Percentiles rank a stretch among this genome's conserved stretches.
These are phyloP conservation scores for Zalaria sp. DNA, from an alignment of 2,329 filamentous ascomycete species.

Conservation along the genomic window DNA sequence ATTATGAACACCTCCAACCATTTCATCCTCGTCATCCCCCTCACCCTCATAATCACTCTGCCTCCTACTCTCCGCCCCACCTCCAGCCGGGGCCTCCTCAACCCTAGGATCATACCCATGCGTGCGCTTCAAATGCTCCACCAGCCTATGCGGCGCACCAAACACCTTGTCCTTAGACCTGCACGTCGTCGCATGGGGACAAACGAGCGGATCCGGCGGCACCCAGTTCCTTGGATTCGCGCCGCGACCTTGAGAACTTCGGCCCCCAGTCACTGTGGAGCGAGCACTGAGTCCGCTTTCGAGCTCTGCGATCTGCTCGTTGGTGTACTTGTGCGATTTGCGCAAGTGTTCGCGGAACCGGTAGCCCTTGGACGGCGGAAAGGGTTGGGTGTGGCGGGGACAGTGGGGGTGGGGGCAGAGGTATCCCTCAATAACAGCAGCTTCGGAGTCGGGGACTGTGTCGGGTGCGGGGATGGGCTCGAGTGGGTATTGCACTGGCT, in stretches of 20 bases:
- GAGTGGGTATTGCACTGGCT: constrained; percentile 22
- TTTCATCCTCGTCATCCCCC: constrained; percentile 30
- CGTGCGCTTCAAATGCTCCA: constrained; percentile 30
- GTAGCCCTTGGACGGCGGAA: constrained; percentile 9
- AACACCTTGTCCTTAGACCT: constrained; percentile 23
- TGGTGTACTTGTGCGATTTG: constrained; percentile 12
- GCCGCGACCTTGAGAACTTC: neutral
- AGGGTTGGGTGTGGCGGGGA: constrained; percentile 11
- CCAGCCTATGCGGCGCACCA: constrained; percentile 9
- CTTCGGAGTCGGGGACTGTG: neutral
- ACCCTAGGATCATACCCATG: constrained; percentile 28
- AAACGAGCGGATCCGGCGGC: constrained; percentile 16
- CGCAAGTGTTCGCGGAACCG: constrained; percentile 20
- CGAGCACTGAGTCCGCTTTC: constrained; percentile 1
- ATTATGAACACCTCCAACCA: constrained; percentile 49
- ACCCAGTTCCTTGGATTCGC: constrained; percentile 6
- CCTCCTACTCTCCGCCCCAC: neutral
- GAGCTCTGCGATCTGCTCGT: constrained; percentile 4
- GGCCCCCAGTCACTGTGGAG: neutral
- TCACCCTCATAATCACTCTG: constrained; percentile 12
- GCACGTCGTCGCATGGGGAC: constrained; percentile 23
- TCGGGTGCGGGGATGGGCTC: constrained; percentile 16
- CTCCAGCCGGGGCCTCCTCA: constrained; percentile 4
- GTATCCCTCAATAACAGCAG: neutral
- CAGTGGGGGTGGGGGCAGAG: constrained; percentile 15